Percentiles rank a stretch among this genome's conserved stretches.
These are phyloP conservation scores for Lentinula boryana DNA, from an alignment of 768 basidiomycete species.

Conservation along the genomic window DNA sequence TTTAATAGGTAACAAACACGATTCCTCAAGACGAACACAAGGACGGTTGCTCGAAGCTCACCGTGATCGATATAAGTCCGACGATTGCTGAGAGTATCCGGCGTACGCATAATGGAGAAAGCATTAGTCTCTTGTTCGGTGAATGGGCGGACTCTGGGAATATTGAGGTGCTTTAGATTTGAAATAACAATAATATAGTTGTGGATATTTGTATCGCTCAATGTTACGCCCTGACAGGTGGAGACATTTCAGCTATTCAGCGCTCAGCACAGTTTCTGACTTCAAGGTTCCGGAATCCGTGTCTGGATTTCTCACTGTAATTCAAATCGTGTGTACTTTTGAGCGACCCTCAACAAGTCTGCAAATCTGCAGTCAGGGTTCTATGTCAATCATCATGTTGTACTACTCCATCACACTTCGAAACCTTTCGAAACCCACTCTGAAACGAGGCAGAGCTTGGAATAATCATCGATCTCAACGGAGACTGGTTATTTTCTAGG, in stretches of 20 bases:
- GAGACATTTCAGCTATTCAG: neutral
- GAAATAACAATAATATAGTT: neutral
- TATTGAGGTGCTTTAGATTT: neutral
- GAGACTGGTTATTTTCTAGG: too few species aligned
- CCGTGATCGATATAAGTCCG: constrained; percentile 85
- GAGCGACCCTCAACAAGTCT: too few species aligned
- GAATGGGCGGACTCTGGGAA: constrained; percentile 63
- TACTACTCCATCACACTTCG: too few species aligned
- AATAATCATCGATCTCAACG: too few species aligned
- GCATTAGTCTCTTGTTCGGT: constrained; percentile 82
- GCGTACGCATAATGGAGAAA: constrained; percentile 90
- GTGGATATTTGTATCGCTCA: neutral
- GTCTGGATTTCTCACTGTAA: too few species aligned
- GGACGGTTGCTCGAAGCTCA: constrained; percentile 62
- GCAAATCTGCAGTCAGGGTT: too few species aligned
- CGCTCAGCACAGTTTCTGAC: too few species aligned
- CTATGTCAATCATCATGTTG: too few species aligned
- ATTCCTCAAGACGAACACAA: constrained; percentile 78
- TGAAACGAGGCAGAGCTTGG: too few species aligned
- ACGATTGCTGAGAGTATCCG: constrained; percentile 96
- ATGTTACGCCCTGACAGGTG: neutral
- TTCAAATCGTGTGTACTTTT: too few species aligned
- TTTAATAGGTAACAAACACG: constrained; percentile 82
- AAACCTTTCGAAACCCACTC: too few species aligned
- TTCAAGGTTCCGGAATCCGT: too few species aligned